Conservation (phyloP, 2,329 filamentous ascomycete genomes). For the Cordyceps cateniannulata region DNA sequence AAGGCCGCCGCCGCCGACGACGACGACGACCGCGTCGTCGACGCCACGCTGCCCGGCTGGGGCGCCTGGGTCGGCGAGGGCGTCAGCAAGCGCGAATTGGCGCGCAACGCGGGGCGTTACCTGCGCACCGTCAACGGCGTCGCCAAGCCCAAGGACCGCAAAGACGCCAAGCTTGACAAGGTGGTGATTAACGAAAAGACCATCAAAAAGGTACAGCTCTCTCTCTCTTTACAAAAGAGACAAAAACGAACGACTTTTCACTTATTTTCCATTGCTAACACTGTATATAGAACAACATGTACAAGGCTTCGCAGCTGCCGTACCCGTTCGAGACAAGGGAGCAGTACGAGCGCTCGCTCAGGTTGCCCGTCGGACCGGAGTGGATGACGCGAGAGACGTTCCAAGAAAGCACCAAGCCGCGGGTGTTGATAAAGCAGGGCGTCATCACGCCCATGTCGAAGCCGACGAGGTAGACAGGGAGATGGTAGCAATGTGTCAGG, state of each 20-base stretch:
- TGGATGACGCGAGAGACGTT: slow-evolving; percentile 96
- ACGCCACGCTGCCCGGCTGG: slow-evolving; percentile 89
- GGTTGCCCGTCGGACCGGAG: slow-evolving; percentile 84
- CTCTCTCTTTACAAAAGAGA: background rate
- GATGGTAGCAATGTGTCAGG: background rate
- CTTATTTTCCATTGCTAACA: slow-evolving; percentile 15
- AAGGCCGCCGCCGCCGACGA: slow-evolving; percentile 66
- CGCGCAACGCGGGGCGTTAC: slow-evolving; percentile 55
- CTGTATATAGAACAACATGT: slow-evolving; percentile 66
- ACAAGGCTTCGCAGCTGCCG: slow-evolving; percentile 75
- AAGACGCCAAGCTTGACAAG: slow-evolving; percentile 72
- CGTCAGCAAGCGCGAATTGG: slow-evolving; percentile 62
- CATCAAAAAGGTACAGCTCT: slow-evolving; percentile 65
- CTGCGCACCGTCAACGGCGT: slow-evolving; percentile 65
- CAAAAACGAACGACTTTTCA: no score
- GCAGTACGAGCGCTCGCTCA: slow-evolving; percentile 85
- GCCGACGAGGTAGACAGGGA: slow-evolving; percentile 41
- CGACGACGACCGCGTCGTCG: slow-evolving; percentile 76
- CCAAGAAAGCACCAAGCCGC: slow-evolving; percentile 82
- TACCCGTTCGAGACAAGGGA: slow-evolving; percentile 81
- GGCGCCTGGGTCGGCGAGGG: slow-evolving; percentile 86
- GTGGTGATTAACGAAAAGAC: slow-evolving; percentile 93
- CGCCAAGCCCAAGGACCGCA: slow-evolving; percentile 67
- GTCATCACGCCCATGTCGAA: slow-evolving; percentile 82
- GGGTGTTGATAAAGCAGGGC: slow-evolving; percentile 85